Conservation (phyloP, 1,139 yeast species). For the Geotrichum phurueaensis region DNA sequence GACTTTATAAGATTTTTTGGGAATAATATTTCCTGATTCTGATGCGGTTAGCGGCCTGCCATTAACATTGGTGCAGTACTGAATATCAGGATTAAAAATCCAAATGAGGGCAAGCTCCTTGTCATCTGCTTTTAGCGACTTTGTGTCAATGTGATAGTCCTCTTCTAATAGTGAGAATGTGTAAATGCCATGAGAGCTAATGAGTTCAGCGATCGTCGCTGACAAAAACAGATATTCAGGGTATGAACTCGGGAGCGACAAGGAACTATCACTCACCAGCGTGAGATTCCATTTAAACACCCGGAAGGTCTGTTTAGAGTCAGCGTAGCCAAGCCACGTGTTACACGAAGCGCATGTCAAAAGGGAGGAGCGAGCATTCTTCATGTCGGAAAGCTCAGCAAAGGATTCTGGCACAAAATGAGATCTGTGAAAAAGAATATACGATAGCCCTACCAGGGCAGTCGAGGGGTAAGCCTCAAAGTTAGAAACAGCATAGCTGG, state of each 20-base stretch:
- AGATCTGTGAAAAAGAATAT: constrained; percentile 42
- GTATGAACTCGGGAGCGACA: constrained; percentile 3
- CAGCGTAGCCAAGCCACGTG: constrained; percentile 36
- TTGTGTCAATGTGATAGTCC: constrained; percentile 2
- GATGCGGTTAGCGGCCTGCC: background rate
- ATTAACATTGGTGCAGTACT: constrained; percentile 26
- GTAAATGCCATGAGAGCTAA: constrained; percentile 36
- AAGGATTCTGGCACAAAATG: constrained; percentile 2
- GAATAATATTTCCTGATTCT: constrained; percentile 21
- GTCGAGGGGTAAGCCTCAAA: constrained; percentile 45
- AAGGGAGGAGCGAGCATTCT: background rate
- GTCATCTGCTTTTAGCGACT: background rate
- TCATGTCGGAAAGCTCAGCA: background rate
- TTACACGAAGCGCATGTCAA: constrained; percentile 30
- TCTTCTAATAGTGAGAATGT: constrained; percentile 28
- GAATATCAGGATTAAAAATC: constrained; percentile 52
- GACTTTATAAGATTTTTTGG: constrained; percentile 39
- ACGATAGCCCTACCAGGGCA: constrained; percentile 54
- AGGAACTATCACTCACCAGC: constrained; percentile 23
- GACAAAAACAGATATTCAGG: constrained; percentile 26
- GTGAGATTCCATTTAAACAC: constrained; percentile 58
- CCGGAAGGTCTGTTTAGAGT: constrained; percentile 34
- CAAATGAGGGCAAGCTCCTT: constrained; percentile 39
- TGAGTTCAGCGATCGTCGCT: constrained; percentile 26
- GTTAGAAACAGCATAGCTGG: constrained; percentile 29